Percentiles rank a stretch among this genome's conserved stretches.
Evolutionary conservation across 495 filamentous ascomycete species (phyloP).

Genomic region (Talaromyces ruber): DNA sequence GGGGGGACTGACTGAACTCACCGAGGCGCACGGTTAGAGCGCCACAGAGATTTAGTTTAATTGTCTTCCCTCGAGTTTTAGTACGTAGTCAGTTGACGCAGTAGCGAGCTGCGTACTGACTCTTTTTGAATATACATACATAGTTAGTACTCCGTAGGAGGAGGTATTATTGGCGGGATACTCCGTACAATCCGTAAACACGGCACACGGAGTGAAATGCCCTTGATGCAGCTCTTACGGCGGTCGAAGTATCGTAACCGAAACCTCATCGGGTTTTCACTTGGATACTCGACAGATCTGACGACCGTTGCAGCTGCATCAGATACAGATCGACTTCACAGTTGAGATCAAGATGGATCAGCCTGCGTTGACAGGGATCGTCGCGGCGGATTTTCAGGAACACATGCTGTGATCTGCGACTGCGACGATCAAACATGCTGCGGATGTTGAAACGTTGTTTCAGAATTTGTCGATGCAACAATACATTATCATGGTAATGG

Average conservation of each 20-base stretch:
- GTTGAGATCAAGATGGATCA: conserved; percentile 1
- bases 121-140: background rate
- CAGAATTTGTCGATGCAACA: background rate
- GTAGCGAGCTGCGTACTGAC: background rate
- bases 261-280: background rate
- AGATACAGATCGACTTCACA: background rate
- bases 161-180: background rate
- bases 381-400: background rate
- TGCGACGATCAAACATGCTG: background rate
- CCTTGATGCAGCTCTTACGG: too few relatives aligned
- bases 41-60: background rate
- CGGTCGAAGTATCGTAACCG: background rate
- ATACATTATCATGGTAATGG: background rate
- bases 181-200: too few relatives aligned
- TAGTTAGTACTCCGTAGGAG: too few relatives aligned
- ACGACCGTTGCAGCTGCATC: background rate
- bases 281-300: background rate
- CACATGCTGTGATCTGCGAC: conserved; percentile 2
- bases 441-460: background rate
- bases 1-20: background rate
- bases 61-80: background rate
- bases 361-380: background rate
- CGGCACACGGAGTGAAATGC: background rate
- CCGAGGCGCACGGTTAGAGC: background rate
- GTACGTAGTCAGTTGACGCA: too few relatives aligned